phyloP scores from a whole-genome alignment of 108 stramenopile species.

The Cyclotella baltica region DNA sequence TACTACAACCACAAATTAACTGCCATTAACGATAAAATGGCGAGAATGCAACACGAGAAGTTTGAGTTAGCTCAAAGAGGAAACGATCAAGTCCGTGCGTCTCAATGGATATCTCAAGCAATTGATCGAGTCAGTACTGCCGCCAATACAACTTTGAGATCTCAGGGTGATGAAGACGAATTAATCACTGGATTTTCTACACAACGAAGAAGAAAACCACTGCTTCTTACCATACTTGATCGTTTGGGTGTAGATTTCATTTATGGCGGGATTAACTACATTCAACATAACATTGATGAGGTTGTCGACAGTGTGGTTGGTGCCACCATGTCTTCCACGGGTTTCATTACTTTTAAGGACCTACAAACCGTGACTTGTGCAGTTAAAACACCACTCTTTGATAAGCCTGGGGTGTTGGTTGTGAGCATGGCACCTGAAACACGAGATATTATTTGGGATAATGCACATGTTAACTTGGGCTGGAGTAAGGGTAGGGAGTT shows the following conservation, averaged over 20 bases:
- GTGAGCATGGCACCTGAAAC: conserved; percentile 85
- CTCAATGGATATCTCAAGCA: conserved; percentile 64
- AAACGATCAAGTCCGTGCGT: conserved; percentile 50
- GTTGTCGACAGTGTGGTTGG: conserved; percentile 75
- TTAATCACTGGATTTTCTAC: conserved; percentile 37
- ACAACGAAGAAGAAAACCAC: conserved; percentile 35
- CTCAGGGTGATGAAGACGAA: conserved; percentile 36
- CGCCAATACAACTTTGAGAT: conserved; percentile 40
- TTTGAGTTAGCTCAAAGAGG: conserved; percentile 49
- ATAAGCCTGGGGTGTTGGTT: conserved; percentile 70
- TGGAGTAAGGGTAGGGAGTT: conserved; percentile 64
- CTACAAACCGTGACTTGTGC: conserved; percentile 79
- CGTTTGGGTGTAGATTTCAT: conserved; percentile 49
- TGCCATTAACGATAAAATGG: conserved; percentile 53
- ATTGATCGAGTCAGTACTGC: conserved; percentile 43
- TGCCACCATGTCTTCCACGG: conserved; percentile 85
- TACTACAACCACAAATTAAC: conserved; percentile 55
- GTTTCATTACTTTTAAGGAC: conserved; percentile 91
- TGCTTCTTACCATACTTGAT: conserved; percentile 42
- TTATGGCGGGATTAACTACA: conserved; percentile 29
- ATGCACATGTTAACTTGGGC: conserved; percentile 70
- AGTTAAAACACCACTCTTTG: conserved; percentile 71
- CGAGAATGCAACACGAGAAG: conserved; percentile 51
- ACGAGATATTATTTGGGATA: conserved; percentile 86
- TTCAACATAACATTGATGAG: conserved; percentile 53